phyloP scores from a whole-genome alignment of 2,329 filamentous ascomycete genomes.

The Fusarium coffeatum region DNA sequence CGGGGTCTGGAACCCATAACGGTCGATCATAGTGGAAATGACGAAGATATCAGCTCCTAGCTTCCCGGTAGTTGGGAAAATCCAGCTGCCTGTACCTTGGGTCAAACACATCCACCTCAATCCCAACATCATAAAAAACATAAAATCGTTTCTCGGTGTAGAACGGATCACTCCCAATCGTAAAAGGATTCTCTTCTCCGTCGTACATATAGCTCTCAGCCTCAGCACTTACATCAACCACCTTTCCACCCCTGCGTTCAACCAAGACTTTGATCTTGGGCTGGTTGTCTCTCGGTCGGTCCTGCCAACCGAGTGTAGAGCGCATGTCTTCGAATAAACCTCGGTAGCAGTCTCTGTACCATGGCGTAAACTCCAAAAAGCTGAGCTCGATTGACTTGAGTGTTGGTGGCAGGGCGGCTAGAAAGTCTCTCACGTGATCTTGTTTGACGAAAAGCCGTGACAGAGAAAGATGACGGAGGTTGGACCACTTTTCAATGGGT shows the following conservation, averaged over 20 bases:
- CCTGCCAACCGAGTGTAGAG: constrained; percentile 7
- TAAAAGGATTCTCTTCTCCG: neutral
- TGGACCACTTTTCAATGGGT: constrained; percentile 45
- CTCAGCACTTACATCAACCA: neutral
- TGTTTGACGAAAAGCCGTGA: neutral
- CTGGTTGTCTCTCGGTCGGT: neutral
- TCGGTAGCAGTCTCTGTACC: neutral
- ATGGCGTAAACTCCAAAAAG: constrained; percentile 45
- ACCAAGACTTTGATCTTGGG: constrained; percentile 9
- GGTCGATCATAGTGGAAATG: neutral
- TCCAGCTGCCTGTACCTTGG: neutral
- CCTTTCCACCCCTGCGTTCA: neutral
- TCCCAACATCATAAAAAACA: neutral
- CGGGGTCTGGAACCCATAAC: too few species aligned
- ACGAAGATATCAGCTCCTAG: neutral
- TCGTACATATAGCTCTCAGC: neutral
- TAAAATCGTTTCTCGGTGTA: neutral
- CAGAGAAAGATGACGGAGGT: constrained; percentile 23
- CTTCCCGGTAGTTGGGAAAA: neutral
- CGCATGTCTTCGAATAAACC: constrained; percentile 17
- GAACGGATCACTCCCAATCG: neutral
- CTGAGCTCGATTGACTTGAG: constrained; percentile 51
- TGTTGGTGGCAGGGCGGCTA: constrained; percentile 39
- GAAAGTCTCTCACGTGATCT: neutral
- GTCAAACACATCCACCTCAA: neutral